Conservation (phyloP, 192 early-diverging fungal species). For the Rhizophagus clarus region DNA sequence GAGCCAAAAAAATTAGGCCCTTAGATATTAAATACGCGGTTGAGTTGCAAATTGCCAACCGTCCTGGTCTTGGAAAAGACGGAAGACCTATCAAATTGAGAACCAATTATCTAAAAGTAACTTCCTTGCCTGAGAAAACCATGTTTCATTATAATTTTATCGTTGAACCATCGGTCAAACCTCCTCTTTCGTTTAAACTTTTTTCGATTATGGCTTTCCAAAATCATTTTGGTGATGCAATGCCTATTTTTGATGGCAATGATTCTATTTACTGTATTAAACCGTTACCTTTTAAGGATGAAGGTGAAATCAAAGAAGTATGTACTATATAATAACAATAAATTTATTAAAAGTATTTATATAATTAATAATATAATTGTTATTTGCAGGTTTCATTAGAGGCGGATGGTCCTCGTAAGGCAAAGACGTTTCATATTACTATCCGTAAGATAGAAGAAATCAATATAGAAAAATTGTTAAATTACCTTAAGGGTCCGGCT, state of each 20-base stretch:
- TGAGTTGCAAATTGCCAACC: background rate
- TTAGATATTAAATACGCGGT: background rate
- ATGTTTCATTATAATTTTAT: constrained; percentile 23
- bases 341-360: background rate
- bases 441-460: constrained; percentile 1
- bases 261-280: background rate
- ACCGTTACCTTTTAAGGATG: constrained; percentile 11
- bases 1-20: background rate
- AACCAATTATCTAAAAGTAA: constrained; percentile 1
- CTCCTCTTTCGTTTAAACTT: background rate
- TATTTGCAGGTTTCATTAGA: background rate
- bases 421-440: constrained; percentile 2
- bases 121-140: background rate
- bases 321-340: background rate
- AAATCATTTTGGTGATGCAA: background rate
- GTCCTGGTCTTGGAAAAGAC: background rate
- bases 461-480: background rate
- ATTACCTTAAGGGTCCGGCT: background rate
- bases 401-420: background rate
- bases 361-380: background rate
- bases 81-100: constrained; percentile 3
- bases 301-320: background rate
- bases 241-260: constrained; percentile 16
- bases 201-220: constrained; percentile 10
- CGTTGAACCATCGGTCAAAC: background rate